Percentiles rank a stretch among this genome's conserved stretches.
phyloP scores from a whole-genome alignment of 257 asterid genomes.

The Agastache rugosa region DNA sequence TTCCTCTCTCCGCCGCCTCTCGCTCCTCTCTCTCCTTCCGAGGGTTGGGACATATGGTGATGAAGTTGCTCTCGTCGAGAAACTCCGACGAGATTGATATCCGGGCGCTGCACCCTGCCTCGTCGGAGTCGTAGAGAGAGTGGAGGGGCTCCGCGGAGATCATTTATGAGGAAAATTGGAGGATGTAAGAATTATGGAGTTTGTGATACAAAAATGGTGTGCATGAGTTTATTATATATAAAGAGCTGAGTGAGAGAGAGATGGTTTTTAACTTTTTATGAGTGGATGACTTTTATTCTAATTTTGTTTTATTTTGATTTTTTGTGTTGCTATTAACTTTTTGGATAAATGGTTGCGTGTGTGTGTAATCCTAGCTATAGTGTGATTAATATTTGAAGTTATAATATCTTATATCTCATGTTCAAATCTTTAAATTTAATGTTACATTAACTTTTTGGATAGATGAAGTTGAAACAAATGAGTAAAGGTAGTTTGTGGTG shows the following conservation, averaged over 20 bases:
- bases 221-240: conserved; percentile 53
- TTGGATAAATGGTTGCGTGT: too few species aligned
- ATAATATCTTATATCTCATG: too few species aligned
- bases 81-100: conserved; percentile 88
- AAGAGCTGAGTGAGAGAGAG: conserved; percentile 23
- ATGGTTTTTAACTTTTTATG: too few species aligned
- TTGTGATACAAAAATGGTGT: conserved; percentile 14
- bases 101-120: conserved; percentile 54
- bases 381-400: too few species aligned
- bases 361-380: too few species aligned
- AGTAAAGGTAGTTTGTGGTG: too few species aligned
- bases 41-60: conserved; percentile 70
- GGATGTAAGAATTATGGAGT: conserved; percentile 19
- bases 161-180: background rate
- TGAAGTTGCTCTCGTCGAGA: conserved; percentile 74
- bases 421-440: too few species aligned
- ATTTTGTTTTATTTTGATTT: too few species aligned
- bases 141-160: conserved; percentile 44
- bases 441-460: too few species aligned
- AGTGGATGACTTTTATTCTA: background rate
- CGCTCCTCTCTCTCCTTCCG: conserved; percentile 40
- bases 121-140: conserved; percentile 35
- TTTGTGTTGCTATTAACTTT: too few species aligned
- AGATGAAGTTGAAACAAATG: too few species aligned
- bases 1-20: conserved; percentile 23